phyloP scores from a whole-genome alignment of 768 basidiomycete species.

The Inosperma sp. region DNA sequence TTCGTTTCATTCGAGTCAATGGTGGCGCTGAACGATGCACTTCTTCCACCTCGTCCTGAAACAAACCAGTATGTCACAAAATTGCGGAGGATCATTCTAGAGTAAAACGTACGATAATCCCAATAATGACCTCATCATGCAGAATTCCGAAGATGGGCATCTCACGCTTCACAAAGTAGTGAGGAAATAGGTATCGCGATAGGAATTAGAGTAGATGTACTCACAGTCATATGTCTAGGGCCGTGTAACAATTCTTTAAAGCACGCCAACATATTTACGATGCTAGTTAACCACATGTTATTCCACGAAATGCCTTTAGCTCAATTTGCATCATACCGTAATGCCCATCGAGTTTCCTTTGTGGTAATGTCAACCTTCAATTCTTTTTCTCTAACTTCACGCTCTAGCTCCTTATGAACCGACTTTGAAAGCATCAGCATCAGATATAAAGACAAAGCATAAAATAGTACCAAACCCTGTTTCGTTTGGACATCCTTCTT shows the following conservation, averaged over 20 bases:
- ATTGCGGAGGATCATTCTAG: background rate
- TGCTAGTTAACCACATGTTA: conserved; percentile 34
- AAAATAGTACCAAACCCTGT: conserved; percentile 48
- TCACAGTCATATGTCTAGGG: conserved; percentile 40
- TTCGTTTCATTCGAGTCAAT: too few species aligned
- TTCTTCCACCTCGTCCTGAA: conserved; percentile 58
- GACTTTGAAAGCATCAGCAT: conserved; percentile 35
- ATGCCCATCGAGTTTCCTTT: conserved; percentile 73
- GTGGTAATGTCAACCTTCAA: conserved; percentile 46
- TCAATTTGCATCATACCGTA: conserved; percentile 46
- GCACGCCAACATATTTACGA: conserved; percentile 68
- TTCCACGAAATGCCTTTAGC: background rate
- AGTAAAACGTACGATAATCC: conserved; percentile 57
- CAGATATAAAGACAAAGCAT: background rate
- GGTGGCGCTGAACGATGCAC: too few species aligned
- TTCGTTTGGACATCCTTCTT: conserved; percentile 51
- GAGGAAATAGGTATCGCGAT: background rate
- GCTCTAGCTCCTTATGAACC: conserved; percentile 75
- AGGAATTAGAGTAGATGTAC: background rate
- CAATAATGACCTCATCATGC: conserved; percentile 58
- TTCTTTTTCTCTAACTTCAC: conserved; percentile 59
- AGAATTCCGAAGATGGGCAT: conserved; percentile 79
- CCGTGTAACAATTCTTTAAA: conserved; percentile 52
- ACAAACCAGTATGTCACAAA: background rate
- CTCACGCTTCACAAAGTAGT: conserved; percentile 53